These are phyloP conservation scores for Xerocomellus chrysenteron DNA, from an alignment of 768 basidiomycete genomes.

Conservation along the genomic window DNA sequence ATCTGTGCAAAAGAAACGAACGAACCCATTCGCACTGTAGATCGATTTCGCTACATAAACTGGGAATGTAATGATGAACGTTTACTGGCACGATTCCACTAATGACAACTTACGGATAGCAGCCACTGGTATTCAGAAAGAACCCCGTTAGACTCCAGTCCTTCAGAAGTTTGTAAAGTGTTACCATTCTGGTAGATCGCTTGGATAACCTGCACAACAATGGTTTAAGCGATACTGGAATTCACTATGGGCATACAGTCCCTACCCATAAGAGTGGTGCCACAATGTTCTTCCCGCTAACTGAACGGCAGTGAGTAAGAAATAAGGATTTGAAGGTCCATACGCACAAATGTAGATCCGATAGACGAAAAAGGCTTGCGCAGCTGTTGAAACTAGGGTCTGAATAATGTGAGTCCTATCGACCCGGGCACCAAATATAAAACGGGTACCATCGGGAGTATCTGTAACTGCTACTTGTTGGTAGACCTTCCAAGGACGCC, in stretches of 20 bases:
- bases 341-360: conserved; percentile 6
- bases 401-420: not conserved
- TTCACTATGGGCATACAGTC: not conserved
- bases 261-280: conserved; percentile 12
- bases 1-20: not conserved
- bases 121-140: not conserved
- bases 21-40: conserved; percentile 6
- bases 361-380: conserved; percentile 7
- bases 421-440: too few species aligned
- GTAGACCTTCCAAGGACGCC: not conserved
- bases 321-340: not conserved
- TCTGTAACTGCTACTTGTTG: conserved; percentile 6
- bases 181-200: conserved; percentile 7
- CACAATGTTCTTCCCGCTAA: conserved; percentile 1
- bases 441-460: not conserved
- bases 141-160: not conserved
- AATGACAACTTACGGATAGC: not conserved
- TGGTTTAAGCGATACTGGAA: not conserved
- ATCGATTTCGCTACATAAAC: conserved; percentile 1
- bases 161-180: not conserved
- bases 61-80: not conserved
- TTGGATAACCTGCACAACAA: not conserved
- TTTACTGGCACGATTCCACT: not conserved
- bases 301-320: not conserved
- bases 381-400: not conserved